Evolutionary conservation across 1,284 basidiomycete genomes (phyloP).

Genomic region (Megacollybia platyphylla): DNA sequence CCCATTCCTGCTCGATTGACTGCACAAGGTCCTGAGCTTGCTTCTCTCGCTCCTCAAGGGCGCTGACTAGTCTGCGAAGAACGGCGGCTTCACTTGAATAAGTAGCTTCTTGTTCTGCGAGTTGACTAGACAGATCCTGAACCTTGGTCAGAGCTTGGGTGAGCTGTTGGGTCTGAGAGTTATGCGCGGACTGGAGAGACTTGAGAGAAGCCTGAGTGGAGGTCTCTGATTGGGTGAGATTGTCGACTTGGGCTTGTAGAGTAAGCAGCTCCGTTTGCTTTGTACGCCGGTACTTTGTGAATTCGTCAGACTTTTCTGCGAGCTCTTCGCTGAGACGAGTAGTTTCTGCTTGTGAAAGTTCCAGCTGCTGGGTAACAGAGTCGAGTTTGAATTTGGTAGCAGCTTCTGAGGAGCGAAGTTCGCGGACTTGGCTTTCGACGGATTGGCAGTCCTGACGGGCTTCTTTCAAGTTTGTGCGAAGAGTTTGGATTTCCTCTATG

Average conservation of each 20-base stretch:
- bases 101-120: slow-evolving; percentile 70
- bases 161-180: slow-evolving; percentile 52
- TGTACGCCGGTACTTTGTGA: slow-evolving; percentile 54
- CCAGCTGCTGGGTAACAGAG: slow-evolving; percentile 65
- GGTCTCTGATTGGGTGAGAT: slow-evolving; percentile 48
- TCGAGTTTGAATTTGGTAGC: slow-evolving; percentile 75
- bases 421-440: slow-evolving; percentile 53
- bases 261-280: slow-evolving; percentile 66
- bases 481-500: slow-evolving; percentile 54
- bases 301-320: slow-evolving; percentile 55
- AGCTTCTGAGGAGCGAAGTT: slow-evolving; percentile 57
- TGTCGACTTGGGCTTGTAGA: slow-evolving; percentile 63
- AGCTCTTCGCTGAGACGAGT: slow-evolving; percentile 56
- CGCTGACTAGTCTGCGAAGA: slow-evolving; percentile 55
- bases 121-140: slow-evolving; percentile 56
- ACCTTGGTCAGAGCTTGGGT: slow-evolving; percentile 59
- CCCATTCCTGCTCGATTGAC: slow-evolving; percentile 69
- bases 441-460: slow-evolving; percentile 60
- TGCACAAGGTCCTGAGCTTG: slow-evolving; percentile 70
- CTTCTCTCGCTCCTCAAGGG: slow-evolving; percentile 77
- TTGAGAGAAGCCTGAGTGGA: slow-evolving; percentile 54
- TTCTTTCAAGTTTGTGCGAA: slow-evolving; percentile 58
- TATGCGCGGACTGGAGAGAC: slow-evolving; percentile 57
- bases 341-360: slow-evolving; percentile 58
- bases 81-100: slow-evolving; percentile 66